Evolutionary conservation across 176 grass and related monocot genomes (phyloP).

Genomic region (Ananas comosus): DNA sequence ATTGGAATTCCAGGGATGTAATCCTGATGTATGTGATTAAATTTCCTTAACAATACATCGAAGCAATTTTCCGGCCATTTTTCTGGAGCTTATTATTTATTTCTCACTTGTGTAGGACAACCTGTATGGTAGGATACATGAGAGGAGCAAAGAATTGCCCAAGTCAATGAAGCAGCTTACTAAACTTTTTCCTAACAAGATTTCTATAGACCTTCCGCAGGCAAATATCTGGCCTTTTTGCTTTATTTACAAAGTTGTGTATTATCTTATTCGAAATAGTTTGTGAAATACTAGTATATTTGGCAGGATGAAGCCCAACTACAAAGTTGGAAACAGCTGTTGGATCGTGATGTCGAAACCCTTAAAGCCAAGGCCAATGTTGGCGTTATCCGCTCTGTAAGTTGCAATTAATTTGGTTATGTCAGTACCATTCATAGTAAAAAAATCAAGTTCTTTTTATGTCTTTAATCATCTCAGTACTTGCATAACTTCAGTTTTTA

Average conservation of each 20-base stretch:
- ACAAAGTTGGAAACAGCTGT: slow-evolving; percentile 90
- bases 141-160: slow-evolving; percentile 93
- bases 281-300: slow-evolving; percentile 22
- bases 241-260: slow-evolving; percentile 7
- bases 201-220: slow-evolving; percentile 87
- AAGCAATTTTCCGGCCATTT: no score
- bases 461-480: no score
- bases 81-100: neutral
- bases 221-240: slow-evolving; percentile 25
- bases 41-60: no score
- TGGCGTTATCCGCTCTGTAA: slow-evolving; percentile 63
- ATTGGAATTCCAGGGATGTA: no score
- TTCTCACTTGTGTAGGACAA: slow-evolving; percentile 50
- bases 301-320: slow-evolving; percentile 86
- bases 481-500: no score
- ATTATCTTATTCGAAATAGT: slow-evolving; percentile 7
- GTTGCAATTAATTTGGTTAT: slow-evolving; percentile 9
- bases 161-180: slow-evolving; percentile 94
- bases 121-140: slow-evolving; percentile 61
- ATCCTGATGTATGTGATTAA: no score
- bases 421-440: neutral
- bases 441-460: neutral
- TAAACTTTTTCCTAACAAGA: slow-evolving; percentile 95
- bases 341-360: slow-evolving; percentile 95
- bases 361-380: slow-evolving; percentile 98